phyloP scores from a whole-genome alignment of 106 monocot species.

The Posidonia australis region DNA sequence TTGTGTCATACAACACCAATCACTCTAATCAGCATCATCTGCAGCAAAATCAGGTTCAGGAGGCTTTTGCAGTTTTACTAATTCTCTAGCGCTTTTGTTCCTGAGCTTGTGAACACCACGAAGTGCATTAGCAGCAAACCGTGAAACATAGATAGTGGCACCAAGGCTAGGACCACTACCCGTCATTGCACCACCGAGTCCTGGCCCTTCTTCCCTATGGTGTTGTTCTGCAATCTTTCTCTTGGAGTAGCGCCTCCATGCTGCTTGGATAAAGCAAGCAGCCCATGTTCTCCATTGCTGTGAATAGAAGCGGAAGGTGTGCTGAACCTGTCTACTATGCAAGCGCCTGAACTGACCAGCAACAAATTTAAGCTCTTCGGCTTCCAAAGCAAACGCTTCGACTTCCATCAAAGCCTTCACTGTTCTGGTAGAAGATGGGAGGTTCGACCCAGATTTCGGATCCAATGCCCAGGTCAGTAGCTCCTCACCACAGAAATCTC shows the following conservation, averaged over 20 bases:
- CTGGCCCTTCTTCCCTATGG: slow-evolving; percentile 12
- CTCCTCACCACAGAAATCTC: slow-evolving; percentile 77
- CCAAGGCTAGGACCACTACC: slow-evolving; percentile 27
- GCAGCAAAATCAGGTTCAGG: slow-evolving; percentile 54
- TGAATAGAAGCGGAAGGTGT: slow-evolving; percentile 67
- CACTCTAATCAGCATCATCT: slow-evolving; percentile 21
- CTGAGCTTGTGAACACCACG: slow-evolving; percentile 38
- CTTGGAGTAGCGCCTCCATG: slow-evolving; percentile 54
- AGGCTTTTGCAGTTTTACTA: slow-evolving; percentile 42
- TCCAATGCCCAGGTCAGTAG: slow-evolving; percentile 74
- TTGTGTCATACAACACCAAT: not conserved
- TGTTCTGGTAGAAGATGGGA: slow-evolving; percentile 67
- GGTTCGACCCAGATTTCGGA: slow-evolving; percentile 48
- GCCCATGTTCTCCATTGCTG: slow-evolving; percentile 90
- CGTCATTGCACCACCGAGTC: not conserved
- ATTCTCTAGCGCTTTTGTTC: slow-evolving; percentile 18
- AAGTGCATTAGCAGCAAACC: slow-evolving; percentile 58
- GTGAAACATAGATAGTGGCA: slow-evolving; percentile 46
- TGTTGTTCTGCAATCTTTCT: slow-evolving; percentile 39
- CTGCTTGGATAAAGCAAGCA: slow-evolving; percentile 63
- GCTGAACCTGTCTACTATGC: slow-evolving; percentile 69
- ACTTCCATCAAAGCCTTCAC: slow-evolving; percentile 53
- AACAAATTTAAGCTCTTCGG: slow-evolving; percentile 64
- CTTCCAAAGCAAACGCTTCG: slow-evolving; percentile 56
- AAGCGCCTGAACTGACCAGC: slow-evolving; percentile 65